phyloP scores from a whole-genome alignment of 345 rosid genomes.

The Iberis pinnata region DNA sequence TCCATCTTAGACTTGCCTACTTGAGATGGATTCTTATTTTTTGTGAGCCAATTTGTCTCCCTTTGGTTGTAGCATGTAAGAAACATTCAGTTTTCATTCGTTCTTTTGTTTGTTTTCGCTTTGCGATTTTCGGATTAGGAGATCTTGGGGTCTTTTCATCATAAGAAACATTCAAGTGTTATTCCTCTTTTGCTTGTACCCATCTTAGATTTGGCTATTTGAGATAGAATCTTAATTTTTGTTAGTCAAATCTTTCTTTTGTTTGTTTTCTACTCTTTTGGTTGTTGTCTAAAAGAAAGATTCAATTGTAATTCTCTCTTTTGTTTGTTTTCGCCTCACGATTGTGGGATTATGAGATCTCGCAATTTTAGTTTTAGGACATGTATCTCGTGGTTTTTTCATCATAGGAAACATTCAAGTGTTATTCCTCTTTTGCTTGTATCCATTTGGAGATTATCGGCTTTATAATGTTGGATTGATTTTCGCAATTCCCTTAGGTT shows the following conservation, averaged over 20 bases:
- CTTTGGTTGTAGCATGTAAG: background rate
- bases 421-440: background rate
- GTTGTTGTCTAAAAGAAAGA: background rate
- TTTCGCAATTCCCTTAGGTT: too few relatives aligned
- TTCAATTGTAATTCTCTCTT: background rate
- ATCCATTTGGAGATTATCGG: background rate
- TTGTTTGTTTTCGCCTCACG: background rate
- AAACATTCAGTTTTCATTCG: background rate
- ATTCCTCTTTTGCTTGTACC: background rate
- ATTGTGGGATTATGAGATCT: background rate
- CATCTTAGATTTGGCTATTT: constrained; percentile 3
- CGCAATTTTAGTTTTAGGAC: too few relatives aligned
- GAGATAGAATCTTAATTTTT: background rate
- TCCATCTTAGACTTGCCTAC: background rate
- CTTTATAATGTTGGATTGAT: background rate
- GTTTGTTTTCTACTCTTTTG: too few relatives aligned
- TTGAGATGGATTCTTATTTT: background rate
- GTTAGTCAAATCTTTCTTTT: too few relatives aligned
- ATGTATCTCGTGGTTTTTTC: background rate
- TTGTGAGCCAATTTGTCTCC: background rate
- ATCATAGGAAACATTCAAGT: background rate
- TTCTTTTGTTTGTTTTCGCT: background rate
- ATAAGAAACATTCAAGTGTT: background rate
- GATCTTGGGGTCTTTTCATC: background rate
- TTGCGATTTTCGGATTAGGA: background rate